These are phyloP conservation scores for Solanum dulcamara DNA, from an alignment of 257 asterid genomes.

Conservation along the genomic window DNA sequence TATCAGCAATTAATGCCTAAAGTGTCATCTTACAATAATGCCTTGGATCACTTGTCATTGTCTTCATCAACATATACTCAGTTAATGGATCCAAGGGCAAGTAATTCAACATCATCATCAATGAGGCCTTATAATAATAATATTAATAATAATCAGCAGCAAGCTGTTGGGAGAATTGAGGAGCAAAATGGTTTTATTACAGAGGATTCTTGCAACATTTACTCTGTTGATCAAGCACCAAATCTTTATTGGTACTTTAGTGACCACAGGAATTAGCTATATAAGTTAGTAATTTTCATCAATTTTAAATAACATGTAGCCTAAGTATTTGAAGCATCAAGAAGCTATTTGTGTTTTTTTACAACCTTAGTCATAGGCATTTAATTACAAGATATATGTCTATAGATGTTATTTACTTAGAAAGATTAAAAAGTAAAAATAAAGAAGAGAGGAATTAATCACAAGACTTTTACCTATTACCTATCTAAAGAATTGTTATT, in stretches of 20 bases:
- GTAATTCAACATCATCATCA: not conserved
- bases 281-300: not conserved
- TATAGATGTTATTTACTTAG: not conserved
- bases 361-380: not conserved
- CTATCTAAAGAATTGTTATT: not conserved
- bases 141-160: not conserved
- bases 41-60: slow-evolving; percentile 5
- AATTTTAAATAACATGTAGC: not conserved
- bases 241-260: slow-evolving; percentile 13
- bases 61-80: slow-evolving; percentile 13
- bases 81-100: slow-evolving; percentile 8
- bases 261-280: slow-evolving; percentile 13
- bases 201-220: slow-evolving; percentile 21
- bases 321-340: not conserved
- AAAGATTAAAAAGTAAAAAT: not conserved
- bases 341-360: not conserved
- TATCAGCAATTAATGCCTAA: slow-evolving; percentile 2
- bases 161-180: slow-evolving; percentile 11
- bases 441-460: not conserved
- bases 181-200: slow-evolving; percentile 6
- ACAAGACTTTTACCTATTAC: not conserved
- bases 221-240: slow-evolving; percentile 23
- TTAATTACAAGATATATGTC: not conserved
- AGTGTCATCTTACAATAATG: not conserved
- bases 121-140: not conserved